Evolutionary conservation across 2,329 filamentous ascomycete species (phyloP), one percentile per base, ranked within the genome.

Genomic region (Diaporthe vexans): DNA sequence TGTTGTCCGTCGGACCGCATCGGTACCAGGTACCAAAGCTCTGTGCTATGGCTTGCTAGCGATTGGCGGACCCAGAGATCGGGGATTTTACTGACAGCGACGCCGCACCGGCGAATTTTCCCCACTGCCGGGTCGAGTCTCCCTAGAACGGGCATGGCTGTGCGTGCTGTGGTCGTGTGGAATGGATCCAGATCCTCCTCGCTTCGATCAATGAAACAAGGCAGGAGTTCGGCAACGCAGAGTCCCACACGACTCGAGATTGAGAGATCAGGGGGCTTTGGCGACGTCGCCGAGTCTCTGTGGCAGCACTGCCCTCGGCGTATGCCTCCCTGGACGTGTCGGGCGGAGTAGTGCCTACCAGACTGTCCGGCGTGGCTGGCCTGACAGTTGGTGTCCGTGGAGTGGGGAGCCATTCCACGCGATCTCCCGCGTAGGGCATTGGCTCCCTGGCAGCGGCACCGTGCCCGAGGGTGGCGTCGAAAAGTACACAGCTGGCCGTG

Each of bases 21-120:
- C 57, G 69, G 56, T 35, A 37, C 59, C 46, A 26, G 48, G 63
- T 68, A 68, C 63, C 63, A 40, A 26, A 40, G 63, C 52, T 51
- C 52, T 67, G 63, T 73, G 59, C 48, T 43, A 65, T 68, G 71
- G 73, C 24, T 73, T 63, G 63, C 71, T 70, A 73, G 73, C 73
- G 71, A 75, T 75, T 75, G 73, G 73, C 73, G 71, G 71, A 65
- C 71, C 73, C 54, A 67, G 72, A 68, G 63, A 56, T 73, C 73
- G 73, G 73, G 71, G 61, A 72, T 70, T 75, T 75, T 69, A 65
- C 63, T 73, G 71, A 75, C 58, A 73, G 63, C 56, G 57, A 69
- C 63, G 72, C 73, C 73, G 73, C 73, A 58, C 73, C 73, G 73
- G 73, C 63, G 40, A 74, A 63, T 74, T 71, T 75, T 57, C 59